Evolutionary conservation across 441 rosid genomes (phyloP), one percentile per base, ranked within the genome.

Genomic region (Corymbia citriodora): DNA sequence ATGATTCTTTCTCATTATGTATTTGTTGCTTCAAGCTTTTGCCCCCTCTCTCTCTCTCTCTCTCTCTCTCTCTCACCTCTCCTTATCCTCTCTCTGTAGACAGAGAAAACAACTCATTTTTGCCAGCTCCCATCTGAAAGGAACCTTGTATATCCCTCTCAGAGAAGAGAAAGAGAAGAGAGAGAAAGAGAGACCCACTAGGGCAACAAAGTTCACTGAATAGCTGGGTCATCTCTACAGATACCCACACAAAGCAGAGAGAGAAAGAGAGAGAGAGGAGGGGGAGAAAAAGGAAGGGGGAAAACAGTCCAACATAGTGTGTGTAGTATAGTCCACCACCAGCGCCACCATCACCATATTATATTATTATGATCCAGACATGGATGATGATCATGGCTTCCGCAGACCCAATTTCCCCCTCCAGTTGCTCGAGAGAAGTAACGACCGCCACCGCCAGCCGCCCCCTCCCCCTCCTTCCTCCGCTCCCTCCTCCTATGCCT

Each of bases 391-490:
- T 87, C 88, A 90, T 90, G 89, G 91, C 55, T 55, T 88, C 87
- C 89, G 89, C 81, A 88, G 89, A 72, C 90, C 88, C 15, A 90
- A 90, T 57, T 90, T 90, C 36, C 91, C 91, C n/a, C 88, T 90
- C 81, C 91, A 90, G 50, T 88, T 90, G 89, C 91, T 90, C 27
- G 91, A 90, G 81, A 88, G 74, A 50, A 57, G 55, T 21, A 68
- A 81, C 53, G 65, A 79, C 85, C 85, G 55, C 85, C 85, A 36
- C 48, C 61, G 79, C 52, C 61, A 33, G 10, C 70, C 55, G 33
- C 79, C 74, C 81, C 87, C 86, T 31, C 87, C 87, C 68, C 31
- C 85, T 14, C 61, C 81, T 40, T 59, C 83, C 27, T 63, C 91
- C 6, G 10, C 89, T 33, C 48, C 91, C 74, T 87, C 90, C 83